Evolutionary conservation across 1,139 yeast genomes (phyloP).

Genomic region (Magnusiomyces sp.): DNA sequence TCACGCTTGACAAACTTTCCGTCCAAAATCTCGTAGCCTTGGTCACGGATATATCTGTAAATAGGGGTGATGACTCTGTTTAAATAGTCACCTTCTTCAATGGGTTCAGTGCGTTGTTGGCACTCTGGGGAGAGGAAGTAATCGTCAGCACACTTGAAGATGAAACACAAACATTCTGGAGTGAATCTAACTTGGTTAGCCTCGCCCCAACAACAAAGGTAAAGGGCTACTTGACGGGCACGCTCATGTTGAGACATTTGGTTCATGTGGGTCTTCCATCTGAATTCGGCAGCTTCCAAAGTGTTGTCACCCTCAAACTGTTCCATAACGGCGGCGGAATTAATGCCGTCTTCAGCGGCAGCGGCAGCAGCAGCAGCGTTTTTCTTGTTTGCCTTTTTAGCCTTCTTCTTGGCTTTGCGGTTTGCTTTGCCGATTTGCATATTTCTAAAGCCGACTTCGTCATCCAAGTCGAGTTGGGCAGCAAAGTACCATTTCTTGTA

Average conservation of each 20-base stretch:
- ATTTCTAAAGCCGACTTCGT: constrained; percentile 67
- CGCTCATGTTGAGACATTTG: constrained; percentile 63
- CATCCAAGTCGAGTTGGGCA: constrained; percentile 80
- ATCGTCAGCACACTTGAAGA: constrained; percentile 88
- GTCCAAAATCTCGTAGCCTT: constrained; percentile 88
- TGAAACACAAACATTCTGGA: constrained; percentile 86
- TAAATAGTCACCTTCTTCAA: constrained; percentile 93
- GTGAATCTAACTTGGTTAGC: constrained; percentile 95
- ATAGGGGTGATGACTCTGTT: constrained; percentile 89
- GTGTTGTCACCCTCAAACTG: constrained; percentile 85
- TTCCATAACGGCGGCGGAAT: constrained; percentile 51
- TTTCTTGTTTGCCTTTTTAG: constrained; percentile 54
- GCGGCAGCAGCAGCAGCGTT: constrained; percentile 33
- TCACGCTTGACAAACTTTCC: constrained; percentile 97
- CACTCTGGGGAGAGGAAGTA: constrained; percentile 82
- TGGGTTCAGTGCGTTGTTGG: constrained; percentile 65
- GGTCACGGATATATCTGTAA: constrained; percentile 84
- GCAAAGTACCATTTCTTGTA: constrained; percentile 96
- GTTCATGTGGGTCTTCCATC: constrained; percentile 79
- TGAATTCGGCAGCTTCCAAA: constrained; percentile 69
- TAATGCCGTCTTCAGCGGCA: not conserved
- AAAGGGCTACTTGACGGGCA: constrained; percentile 83
- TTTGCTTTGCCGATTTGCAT: constrained; percentile 70
- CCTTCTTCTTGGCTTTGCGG: constrained; percentile 45
- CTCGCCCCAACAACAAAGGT: constrained; percentile 94